A percentile compares a stretch with the other conserved stretches of the same genome.
phyloP scores from a whole-genome alignment of 306 rosid genomes.

The Acacia confusa region DNA sequence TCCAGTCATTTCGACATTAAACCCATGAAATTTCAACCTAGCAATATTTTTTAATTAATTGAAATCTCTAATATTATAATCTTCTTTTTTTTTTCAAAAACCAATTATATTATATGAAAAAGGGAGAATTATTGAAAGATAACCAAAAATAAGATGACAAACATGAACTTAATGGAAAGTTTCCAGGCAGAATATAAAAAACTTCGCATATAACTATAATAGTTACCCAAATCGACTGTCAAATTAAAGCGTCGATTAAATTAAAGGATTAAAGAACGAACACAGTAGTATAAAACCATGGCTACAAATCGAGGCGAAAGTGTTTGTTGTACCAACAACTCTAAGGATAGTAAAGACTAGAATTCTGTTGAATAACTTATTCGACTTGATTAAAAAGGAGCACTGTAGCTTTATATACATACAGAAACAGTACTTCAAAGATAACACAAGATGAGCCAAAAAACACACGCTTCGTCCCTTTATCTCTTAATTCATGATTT shows the following conservation, averaged over 20 bases:
- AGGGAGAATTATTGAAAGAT: too few species aligned
- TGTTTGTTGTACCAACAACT: neutral
- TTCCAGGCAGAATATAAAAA: neutral
- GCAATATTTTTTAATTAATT: neutral
- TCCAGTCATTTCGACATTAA: neutral
- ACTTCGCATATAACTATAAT: too few species aligned
- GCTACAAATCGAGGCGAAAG: neutral
- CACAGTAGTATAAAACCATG: too few species aligned
- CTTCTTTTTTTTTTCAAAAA: neutral
- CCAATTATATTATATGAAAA: too few species aligned
- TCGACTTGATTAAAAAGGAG: too few species aligned
- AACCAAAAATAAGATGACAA: neutral
- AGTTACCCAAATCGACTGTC: too few species aligned
- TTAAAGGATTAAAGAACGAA: too few species aligned
- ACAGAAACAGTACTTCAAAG: too few species aligned
- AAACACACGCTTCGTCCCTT: neutral
- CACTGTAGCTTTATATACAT: too few species aligned
- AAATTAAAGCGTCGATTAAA: too few species aligned
- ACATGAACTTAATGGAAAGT: neutral
- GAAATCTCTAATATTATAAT: neutral
- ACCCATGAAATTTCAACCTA: neutral
- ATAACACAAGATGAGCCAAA: neutral
- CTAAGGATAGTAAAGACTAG: neutral
- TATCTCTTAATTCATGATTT: too few species aligned
- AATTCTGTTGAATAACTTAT: too few species aligned